Conservation (phyloP, 2,329 filamentous ascomycete species). For the Keithomyces neogunnii region DNA sequence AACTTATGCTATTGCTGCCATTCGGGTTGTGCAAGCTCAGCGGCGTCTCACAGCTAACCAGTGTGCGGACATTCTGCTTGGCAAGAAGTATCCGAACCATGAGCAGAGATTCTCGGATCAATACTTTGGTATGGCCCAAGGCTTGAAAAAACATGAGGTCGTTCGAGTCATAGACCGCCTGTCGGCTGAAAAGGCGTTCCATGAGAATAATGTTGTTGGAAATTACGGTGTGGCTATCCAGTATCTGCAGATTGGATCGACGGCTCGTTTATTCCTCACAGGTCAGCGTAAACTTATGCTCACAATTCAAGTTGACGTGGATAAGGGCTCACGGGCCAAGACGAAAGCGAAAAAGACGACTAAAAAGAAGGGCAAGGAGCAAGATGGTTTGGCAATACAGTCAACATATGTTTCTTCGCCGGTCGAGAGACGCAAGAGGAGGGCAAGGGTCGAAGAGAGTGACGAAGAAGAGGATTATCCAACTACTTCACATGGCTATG, state of each 20-base stretch:
- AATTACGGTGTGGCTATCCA: slow-evolving; percentile 59
- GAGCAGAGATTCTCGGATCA: slow-evolving; percentile 44
- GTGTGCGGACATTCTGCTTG: slow-evolving; percentile 77
- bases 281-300: slow-evolving; percentile 38
- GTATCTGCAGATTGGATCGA: slow-evolving; percentile 51
- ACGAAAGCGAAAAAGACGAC: slow-evolving; percentile 25
- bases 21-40: slow-evolving; percentile 58
- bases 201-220: slow-evolving; percentile 52
- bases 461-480: slow-evolving; percentile 30
- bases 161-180: slow-evolving; percentile 79
- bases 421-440: slow-evolving; percentile 25
- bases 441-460: slow-evolving; percentile 15
- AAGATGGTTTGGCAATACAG: slow-evolving; percentile 31
- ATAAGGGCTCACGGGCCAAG: slow-evolving; percentile 20
- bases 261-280: slow-evolving; percentile 33
- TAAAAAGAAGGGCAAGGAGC: slow-evolving; percentile 26
- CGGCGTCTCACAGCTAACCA: slow-evolving; percentile 63
- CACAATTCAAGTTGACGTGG: slow-evolving; percentile 28
- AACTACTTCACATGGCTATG: slow-evolving; percentile 38
- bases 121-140: slow-evolving; percentile 60
- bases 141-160: slow-evolving; percentile 65
- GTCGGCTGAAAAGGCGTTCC: slow-evolving; percentile 62
- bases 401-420: slow-evolving; percentile 46
- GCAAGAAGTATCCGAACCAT: slow-evolving; percentile 53
- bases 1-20: slow-evolving; percentile 59